Evolutionary conservation across 371 early-diverging fungal species (phyloP).

Genomic region (Apophysomyces sp.): DNA sequence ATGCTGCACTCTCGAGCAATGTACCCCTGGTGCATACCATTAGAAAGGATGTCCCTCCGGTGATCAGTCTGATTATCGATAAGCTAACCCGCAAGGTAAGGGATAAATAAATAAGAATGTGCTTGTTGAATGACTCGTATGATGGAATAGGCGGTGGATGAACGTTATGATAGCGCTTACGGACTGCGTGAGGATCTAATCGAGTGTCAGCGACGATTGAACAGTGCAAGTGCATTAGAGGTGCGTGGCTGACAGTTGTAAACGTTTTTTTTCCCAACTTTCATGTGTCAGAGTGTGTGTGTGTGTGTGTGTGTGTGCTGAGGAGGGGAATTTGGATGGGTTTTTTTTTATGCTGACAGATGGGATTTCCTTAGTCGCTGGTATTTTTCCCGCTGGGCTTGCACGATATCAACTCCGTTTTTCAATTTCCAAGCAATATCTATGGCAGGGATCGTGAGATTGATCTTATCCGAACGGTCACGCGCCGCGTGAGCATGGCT

Average conservation of each 20-base stretch:
- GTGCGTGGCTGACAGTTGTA: no score
- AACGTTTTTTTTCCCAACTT: no score
- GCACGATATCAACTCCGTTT: constrained; percentile 42
- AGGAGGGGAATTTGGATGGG: no score
- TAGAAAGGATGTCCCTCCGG: constrained; percentile 50
- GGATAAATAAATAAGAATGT: background rate
- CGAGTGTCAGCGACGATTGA: constrained; percentile 42
- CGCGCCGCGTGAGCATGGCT: constrained; percentile 16
- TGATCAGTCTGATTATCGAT: constrained; percentile 53
- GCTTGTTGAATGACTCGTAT: background rate
- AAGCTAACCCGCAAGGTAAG: constrained; percentile 57
- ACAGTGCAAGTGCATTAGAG: constrained; percentile 4
- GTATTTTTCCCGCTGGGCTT: constrained; percentile 37
- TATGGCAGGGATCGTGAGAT: constrained; percentile 41
- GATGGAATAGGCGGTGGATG: constrained; percentile 46
- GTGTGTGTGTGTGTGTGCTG: no score
- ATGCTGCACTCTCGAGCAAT: constrained; percentile 48
- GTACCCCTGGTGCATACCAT: constrained; percentile 47
- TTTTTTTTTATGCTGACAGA: background rate
- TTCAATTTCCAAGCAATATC: constrained; percentile 35
- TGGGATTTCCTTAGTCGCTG: constrained; percentile 19
- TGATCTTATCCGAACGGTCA: constrained; percentile 27
- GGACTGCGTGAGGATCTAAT: constrained; percentile 55
- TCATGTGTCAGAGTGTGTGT: no score
- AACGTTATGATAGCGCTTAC: constrained; percentile 55